phyloP scores from a whole-genome alignment of 1,284 basidiomycete genomes.

The Ceratobasidium sp. region DNA sequence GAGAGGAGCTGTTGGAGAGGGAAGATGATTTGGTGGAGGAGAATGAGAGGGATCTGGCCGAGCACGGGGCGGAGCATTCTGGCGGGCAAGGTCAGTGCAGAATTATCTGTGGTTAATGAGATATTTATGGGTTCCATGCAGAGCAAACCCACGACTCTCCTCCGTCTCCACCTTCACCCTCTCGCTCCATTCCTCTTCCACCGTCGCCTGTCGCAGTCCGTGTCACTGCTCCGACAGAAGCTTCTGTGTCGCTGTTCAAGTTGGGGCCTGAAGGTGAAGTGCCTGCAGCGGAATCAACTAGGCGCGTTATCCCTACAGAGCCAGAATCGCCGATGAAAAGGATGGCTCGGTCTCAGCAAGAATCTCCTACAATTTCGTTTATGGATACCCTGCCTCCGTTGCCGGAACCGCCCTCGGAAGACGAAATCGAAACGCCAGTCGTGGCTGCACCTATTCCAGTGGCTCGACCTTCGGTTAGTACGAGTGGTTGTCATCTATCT shows the following conservation, averaged over 20 bases:
- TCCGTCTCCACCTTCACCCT: constrained; percentile 29
- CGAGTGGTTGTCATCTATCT: neutral
- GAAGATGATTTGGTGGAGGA: constrained; percentile 11
- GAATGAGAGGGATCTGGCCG: constrained; percentile 9
- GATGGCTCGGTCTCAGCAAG: constrained; percentile 21
- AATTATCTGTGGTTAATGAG: neutral
- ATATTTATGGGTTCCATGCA: neutral
- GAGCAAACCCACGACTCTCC: neutral
- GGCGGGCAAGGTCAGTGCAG: neutral
- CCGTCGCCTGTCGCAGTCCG: constrained; percentile 14
- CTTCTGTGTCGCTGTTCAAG: constrained; percentile 32
- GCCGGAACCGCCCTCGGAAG: constrained; percentile 41
- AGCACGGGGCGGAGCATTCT: constrained; percentile 18
- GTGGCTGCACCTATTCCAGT: neutral
- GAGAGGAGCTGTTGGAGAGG: constrained; percentile 29
- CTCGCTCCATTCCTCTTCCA: constrained; percentile 32
- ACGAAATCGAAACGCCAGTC: constrained; percentile 5
- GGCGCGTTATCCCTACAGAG: neutral
- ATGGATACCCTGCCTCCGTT: constrained; percentile 38
- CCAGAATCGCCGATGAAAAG: constrained; percentile 12
- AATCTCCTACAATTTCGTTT: constrained; percentile 40
- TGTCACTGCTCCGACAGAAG: constrained; percentile 8
- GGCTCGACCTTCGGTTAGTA: constrained; percentile 13
- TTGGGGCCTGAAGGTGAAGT: neutral
- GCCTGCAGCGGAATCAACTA: constrained; percentile 6